Percentiles rank a stretch among this genome's conserved stretches.
phyloP scores from a whole-genome alignment of 1,284 basidiomycete genomes.

The Puccinia horiana region DNA sequence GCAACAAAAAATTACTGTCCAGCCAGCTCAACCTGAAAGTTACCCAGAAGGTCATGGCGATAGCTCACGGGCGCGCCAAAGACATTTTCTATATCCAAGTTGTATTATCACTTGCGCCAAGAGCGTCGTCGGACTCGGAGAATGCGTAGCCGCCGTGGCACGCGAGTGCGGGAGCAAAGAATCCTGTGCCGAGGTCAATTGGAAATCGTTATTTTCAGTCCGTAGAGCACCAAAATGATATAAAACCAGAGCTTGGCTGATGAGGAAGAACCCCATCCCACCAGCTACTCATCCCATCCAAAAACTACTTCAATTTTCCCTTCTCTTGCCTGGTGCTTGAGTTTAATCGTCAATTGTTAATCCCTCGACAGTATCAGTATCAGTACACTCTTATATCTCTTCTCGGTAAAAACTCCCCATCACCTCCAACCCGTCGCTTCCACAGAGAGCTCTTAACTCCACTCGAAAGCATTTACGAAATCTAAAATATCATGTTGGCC shows the following conservation, averaged over 20 bases:
- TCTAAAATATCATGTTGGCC: constrained; percentile 3
- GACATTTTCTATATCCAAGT: not conserved
- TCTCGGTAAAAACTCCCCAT: not conserved
- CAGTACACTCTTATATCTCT: not conserved
- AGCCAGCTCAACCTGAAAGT: too few relatives aligned
- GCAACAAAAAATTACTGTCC: too few relatives aligned
- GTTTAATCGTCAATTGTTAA: not conserved
- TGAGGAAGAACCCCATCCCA: not conserved
- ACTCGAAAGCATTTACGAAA: not conserved
- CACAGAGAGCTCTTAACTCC: not conserved
- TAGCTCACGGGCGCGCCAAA: too few relatives aligned
- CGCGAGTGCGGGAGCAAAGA: not conserved
- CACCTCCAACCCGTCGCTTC: not conserved
- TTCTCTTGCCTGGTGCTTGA: constrained; percentile 28
- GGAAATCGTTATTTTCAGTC: not conserved
- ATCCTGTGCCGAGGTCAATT: not conserved
- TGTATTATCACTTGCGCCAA: not conserved
- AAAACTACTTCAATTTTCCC: not conserved
- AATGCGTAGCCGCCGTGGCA: not conserved
- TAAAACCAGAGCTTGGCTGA: not conserved
- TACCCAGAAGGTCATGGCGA: too few relatives aligned
- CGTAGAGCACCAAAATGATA: not conserved
- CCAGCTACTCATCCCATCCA: not conserved
- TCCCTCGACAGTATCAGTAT: not conserved
- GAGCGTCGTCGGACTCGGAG: not conserved